Conservation (phyloP, 768 basidiomycete genomes). For the Exsudoporus frostii region DNA sequence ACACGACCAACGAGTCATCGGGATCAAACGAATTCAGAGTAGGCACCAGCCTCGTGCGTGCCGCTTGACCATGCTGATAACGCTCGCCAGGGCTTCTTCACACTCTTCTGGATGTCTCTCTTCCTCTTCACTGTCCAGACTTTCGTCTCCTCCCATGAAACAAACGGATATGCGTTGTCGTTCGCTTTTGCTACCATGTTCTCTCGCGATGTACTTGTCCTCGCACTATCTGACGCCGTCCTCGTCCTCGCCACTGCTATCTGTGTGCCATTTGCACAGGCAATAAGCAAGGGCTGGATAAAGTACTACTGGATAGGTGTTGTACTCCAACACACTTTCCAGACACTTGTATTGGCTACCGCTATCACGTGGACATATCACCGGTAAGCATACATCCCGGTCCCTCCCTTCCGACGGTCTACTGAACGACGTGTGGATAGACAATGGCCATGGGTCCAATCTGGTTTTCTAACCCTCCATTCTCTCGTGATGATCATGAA, state of each 20-base stretch:
- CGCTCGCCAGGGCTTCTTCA: constrained; percentile 76
- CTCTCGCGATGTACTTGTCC: constrained; percentile 76
- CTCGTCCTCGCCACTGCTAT: constrained; percentile 73
- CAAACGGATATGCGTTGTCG: constrained; percentile 74
- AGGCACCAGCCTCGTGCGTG: constrained; percentile 6
- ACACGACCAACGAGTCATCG: constrained; percentile 71
- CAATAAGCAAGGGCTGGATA: constrained; percentile 75
- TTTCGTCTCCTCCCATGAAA: constrained; percentile 72
- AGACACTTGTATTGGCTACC: constrained; percentile 65
- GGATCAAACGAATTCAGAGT: constrained; percentile 85
- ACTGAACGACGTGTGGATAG: constrained; percentile 35
- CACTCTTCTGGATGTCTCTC: constrained; percentile 90
- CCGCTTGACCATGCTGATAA: constrained; percentile 2
- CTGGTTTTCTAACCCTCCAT: constrained; percentile 85
- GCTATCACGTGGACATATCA: constrained; percentile 92
- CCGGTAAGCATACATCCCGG: constrained; percentile 40
- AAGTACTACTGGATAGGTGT: constrained; percentile 75
- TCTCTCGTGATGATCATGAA: constrained; percentile 92
- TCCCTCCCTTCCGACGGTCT: background rate
- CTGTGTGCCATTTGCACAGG: constrained; percentile 83
- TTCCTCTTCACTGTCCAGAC: constrained; percentile 79
- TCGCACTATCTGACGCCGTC: constrained; percentile 81
- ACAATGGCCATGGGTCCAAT: constrained; percentile 98
- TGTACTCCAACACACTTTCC: constrained; percentile 76
- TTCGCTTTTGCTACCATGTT: constrained; percentile 83